Base-by-base conservation (phyloP, 148 eudicot genomes). In the Cornus florida region DNA sequence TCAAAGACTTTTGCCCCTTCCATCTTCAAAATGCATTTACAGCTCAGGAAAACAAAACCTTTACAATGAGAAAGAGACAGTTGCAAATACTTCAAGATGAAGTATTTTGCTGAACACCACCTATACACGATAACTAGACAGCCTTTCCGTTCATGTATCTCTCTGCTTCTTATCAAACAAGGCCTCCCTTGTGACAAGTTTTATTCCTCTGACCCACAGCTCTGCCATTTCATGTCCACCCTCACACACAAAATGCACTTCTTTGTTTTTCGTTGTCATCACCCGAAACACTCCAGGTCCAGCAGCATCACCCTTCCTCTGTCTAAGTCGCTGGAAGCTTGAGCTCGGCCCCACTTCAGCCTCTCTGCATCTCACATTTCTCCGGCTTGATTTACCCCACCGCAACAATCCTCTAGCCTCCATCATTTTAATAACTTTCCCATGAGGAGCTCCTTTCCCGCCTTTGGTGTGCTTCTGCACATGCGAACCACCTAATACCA, bases 151-250 rank as follows among this genome's bases (percentile, higher is more conserved):
- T 39, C 66, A 69, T 12, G 64, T 53, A 74, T 69, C 66, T 32
- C 50, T 43, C 57, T 38, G 43, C 71, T 71, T 80, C 39, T 67
- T 78, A 67, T 84, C 74, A 59, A 81, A 81, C 24, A 70, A 73
- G 75, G 86, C 91, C 57, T 89, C 88, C 77, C 60, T 84, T 1
- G 93, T 90, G 31, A 95, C 87, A 65, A 95, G 90, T 87, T 86
- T 86, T 57, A 95, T 93, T 59, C 98, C 97, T 72, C 97, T 88
- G 32, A 90, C 97, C 98, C 98, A 95, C 70, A 93, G 32, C 87
- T 90, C 86, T 6, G 98, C 96, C 78, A 74, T 84, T 75, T 95
- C 97, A n/a, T 65, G 41, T n/a, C 98, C 94, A 56, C 97, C 97
- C 22, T 87, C 89, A 73, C 90, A 89, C 77, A 89, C 88, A 70